Base-by-base conservation (phyloP, 2,329 filamentous ascomycete genomes). In the Aureobasidium lini region DNA sequence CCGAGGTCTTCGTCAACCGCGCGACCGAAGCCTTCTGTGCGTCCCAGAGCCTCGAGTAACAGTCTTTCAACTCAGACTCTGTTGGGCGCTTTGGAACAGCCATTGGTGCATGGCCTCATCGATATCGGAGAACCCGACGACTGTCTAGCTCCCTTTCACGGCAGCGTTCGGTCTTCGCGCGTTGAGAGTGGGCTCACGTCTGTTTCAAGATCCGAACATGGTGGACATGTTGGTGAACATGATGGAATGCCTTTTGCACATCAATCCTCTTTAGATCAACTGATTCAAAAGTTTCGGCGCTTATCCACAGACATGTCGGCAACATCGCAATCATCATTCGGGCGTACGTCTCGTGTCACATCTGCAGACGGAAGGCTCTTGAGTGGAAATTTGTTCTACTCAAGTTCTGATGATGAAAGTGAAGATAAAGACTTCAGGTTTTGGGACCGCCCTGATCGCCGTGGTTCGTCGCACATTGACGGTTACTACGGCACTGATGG, bases 241-340 rank as follows among this genome's bases (percentile, higher is more conserved):
- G 15, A 7, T 15, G 31, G 18, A 4, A 11, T 16, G 7, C 40
- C 67, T 15, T 58, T 61, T 3, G 63, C 66, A 44, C 65, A 64
- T 9, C 60, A 62, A 16, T 72, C 70, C 8, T 69, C 70, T 10
- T 62, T 72, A 3, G 70, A 72, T 40, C 66, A 67, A 15, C 62
- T 72, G 10, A 66, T 64, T 3, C 65, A 67, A 49, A 58, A 66
- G n/a, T 62, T 71, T n/a, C 67, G 64, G 50, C 64, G 64, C 8
- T 50, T 70, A 48, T 64, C 63, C 1, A 60, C 61, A 15, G 61
- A 54, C 44, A 11, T 34, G 16, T 29, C 57, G 23, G 9, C 49
- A 36, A 34, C 16, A 34, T 56, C 42, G 15, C 49, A 46, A 10
- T 50, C 48, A 8, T 59, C 58, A 16, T 28, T 37, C 11, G 34